phyloP scores from a whole-genome alignment of 768 basidiomycete species.

The Termitomyces sp. region DNA sequence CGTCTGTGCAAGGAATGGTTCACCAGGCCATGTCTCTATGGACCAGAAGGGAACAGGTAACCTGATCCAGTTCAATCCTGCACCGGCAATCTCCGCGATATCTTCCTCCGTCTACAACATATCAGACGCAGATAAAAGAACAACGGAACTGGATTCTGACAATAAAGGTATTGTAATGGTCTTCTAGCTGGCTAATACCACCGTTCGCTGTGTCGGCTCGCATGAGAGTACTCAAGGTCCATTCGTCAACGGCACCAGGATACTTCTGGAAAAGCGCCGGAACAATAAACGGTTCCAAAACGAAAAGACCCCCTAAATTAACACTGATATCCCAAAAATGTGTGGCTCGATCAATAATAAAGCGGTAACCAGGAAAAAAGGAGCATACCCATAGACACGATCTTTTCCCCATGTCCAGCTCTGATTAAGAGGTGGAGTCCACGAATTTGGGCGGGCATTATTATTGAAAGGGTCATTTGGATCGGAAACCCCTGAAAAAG shows the following conservation, averaged over 20 bases:
- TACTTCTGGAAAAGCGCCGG: constrained; percentile 70
- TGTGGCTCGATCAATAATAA: constrained; percentile 9
- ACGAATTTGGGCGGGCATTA: constrained; percentile 68
- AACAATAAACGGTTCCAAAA: constrained; percentile 66
- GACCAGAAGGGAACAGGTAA: constrained; percentile 87
- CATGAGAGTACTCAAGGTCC: constrained; percentile 66
- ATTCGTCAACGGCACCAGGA: constrained; percentile 61
- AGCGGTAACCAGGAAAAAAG: neutral
- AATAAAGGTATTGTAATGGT: constrained; percentile 84
- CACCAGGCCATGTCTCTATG: constrained; percentile 61
- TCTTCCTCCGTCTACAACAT: constrained; percentile 75
- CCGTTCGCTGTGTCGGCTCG: constrained; percentile 41
- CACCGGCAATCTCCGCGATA: constrained; percentile 84
- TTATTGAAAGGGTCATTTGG: constrained; percentile 73
- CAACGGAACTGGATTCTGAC: constrained; percentile 34
- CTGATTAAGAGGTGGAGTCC: constrained; percentile 75
- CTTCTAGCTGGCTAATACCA: constrained; percentile 58
- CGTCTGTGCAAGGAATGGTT: constrained; percentile 73
- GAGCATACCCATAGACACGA: constrained; percentile 53
- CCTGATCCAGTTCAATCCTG: constrained; percentile 84
- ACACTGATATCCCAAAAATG: constrained; percentile 36
- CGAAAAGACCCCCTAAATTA: constrained; percentile 76
- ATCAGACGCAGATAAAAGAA: neutral
- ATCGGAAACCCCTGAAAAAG: constrained; percentile 52
- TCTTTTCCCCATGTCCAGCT: constrained; percentile 68